Evolutionary conservation across 257 asterid species (phyloP), one percentile per base, ranked within the genome.

Genomic region (Leptodermis oblonga): DNA sequence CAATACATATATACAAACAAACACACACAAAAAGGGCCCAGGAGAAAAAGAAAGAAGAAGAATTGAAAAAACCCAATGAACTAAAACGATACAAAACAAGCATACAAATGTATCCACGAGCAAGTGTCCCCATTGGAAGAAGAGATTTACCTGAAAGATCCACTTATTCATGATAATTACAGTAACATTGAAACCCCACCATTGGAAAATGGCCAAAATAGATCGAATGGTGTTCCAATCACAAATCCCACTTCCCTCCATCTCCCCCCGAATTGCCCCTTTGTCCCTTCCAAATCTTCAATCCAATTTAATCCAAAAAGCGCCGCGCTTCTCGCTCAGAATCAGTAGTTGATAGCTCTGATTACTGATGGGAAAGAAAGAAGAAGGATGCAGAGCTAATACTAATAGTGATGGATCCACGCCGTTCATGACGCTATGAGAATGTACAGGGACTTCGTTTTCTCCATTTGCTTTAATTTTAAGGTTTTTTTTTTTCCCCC

Each of bases 111-210:
- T 5, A 67, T 62, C 46, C 31, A 42, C 15, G 45, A 22, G 55
- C 23, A 26, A 23, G 20, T 11, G 49, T 48, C n/a, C 54, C 49
- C 0, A 15, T 31, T 26, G 11, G 56, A n/a, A 55, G 25, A n/a
- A 20, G 43, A 25, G 42, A 52, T 23, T 6, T 8, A 78, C 86
- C 86, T 82, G 84, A 67, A 82, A 82, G 79, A 82, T 79, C 86
- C 86, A 82, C 51, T 82, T 82, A 65, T 82, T 82, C 86, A 82
- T 82, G 76, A 82, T 82, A 73, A 79, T 78, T 64, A 82, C 86
- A 37, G 86, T 71, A n/a, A 82, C 86, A 71, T 82, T 82, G 77
- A 82, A 82, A 31, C 74, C 79, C 86, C 86, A 82, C 86, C 86
- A 82, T 73, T 82, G 86, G 73, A 82, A 51, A 39, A 82, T 78